Evolutionary conservation across 2,329 filamentous ascomycete genomes (phyloP), one percentile per base, ranked within the genome.

Genomic region (Fusarium floridanum): DNA sequence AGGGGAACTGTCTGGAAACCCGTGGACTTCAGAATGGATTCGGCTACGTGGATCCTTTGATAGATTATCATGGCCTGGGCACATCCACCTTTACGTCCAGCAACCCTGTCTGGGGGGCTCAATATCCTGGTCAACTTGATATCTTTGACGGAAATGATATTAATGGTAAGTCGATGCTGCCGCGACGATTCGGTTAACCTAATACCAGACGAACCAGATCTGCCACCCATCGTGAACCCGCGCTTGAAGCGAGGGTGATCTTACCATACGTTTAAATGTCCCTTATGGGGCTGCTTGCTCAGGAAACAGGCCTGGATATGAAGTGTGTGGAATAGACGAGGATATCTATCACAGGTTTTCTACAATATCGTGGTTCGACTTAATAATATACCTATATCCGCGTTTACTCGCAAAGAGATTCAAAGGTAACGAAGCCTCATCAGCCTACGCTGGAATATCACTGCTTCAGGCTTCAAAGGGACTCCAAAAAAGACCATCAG

Each of bases 401-500:
- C 29, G 48, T 29, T 53, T 53, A n/a, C 24, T 29, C 48, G 6
- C 6, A 5, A 32, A 14, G 16, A 50, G 22, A 48, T 48, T 48
- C 43, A 32, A 53, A 53, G 27, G 27, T 32, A 53, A 53, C 5
- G 48, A 53, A 53, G 2, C 27, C 17, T 27, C 9, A 14, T 6
- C 45, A 50, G 22, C 29, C 48, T 53, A 11, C 27, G 12, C 29
- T n/a, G 17, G 27, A n/a, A 32, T 8, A 11, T 32, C 24, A n/a
- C 10, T 29, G 9, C 17, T 8, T 43, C 22, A 61, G 12, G 39
- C 56, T 34, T 39, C 29, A 57, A 74, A 79, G 11, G 78, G 78
- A 27, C 61, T 79, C 79, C 79, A 81, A 60, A 81, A 81, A 0
- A 81, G 14, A 0, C 70, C 67, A 1, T 77, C 70, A 6, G 55